Evolutionary conservation across 148 eudicot species (phyloP).

Genomic region (Beta vulgaris): DNA sequence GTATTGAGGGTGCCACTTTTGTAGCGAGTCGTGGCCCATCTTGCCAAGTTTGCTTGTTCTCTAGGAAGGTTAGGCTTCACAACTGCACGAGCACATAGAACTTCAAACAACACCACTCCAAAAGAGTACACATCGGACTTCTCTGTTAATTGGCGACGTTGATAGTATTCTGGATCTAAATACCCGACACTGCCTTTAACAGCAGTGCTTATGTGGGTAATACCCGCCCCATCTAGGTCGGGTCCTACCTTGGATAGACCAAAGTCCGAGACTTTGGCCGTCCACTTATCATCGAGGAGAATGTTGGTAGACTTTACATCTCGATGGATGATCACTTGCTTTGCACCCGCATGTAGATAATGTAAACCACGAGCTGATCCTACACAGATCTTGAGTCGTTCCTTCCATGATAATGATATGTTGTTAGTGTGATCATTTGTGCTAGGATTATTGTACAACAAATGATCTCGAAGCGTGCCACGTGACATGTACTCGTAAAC

Average conservation of each 20-base stretch:
- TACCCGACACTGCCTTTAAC: conserved; percentile 50
- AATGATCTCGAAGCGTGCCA: conserved; percentile 28
- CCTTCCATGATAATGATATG: conserved; percentile 27
- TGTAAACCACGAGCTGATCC: conserved; percentile 32
- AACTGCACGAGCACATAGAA: conserved; percentile 37
- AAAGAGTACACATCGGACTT: conserved; percentile 52
- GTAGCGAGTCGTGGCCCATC: conserved; percentile 31
- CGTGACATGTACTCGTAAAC: conserved; percentile 31
- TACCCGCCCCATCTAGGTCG: neutral
- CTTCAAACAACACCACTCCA: conserved; percentile 51
- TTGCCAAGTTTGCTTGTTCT: conserved; percentile 39
- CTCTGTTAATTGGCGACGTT: conserved; percentile 34
- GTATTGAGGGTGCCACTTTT: conserved; percentile 28
- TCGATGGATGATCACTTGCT: conserved; percentile 24
- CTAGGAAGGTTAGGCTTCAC: conserved; percentile 20
- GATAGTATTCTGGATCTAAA: conserved; percentile 45
- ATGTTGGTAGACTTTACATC: conserved; percentile 31
- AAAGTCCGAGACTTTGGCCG: conserved; percentile 30
- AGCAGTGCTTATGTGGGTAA: conserved; percentile 9
- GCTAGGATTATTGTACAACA: conserved; percentile 9
- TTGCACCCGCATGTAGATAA: conserved; percentile 23
- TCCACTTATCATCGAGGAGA: conserved; percentile 23
- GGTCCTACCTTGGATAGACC: conserved; percentile 28
- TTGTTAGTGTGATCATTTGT: neutral
- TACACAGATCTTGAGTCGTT: conserved; percentile 24